Percentiles rank a stretch among this genome's conserved stretches.
Conservation (phyloP, 768 basidiomycete genomes). For the Pleurotus sapidus region DNA sequence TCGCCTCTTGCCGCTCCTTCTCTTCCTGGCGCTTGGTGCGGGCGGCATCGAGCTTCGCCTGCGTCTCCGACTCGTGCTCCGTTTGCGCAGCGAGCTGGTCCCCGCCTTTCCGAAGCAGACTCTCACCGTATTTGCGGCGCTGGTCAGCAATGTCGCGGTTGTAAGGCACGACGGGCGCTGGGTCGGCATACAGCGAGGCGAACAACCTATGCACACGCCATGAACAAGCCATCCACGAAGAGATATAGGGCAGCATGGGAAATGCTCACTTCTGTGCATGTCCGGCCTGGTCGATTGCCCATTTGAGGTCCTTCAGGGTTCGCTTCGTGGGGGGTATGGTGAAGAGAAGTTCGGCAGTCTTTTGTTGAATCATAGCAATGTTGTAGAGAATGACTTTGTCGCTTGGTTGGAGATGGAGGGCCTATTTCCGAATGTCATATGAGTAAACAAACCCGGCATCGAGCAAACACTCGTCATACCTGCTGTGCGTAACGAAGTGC, state of each 20-base stretch:
- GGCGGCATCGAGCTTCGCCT: conserved; percentile 74
- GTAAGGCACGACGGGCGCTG: conserved; percentile 71
- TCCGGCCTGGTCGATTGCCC: conserved; percentile 74
- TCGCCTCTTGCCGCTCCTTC: conserved; percentile 56
- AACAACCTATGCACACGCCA: conserved; percentile 57
- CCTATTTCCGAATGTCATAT: conserved; percentile 55
- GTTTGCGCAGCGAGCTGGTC: conserved; percentile 75
- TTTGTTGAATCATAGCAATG: conserved; percentile 98
- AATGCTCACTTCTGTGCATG: conserved; percentile 76
- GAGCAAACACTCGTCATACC: conserved; percentile 35
- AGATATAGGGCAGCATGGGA: conserved; percentile 15
- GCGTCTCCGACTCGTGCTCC: conserved; percentile 66
- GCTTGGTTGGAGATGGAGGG: conserved; percentile 75
- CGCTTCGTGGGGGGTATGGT: conserved; percentile 72
- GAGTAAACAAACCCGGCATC: not conserved
- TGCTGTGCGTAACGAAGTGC: conserved; percentile 81
- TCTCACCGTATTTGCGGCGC: conserved; percentile 86
- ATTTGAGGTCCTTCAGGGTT: conserved; percentile 73
- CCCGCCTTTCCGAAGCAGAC: conserved; percentile 76
- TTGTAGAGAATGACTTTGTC: conserved; percentile 94
- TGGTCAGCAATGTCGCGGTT: conserved; percentile 86
- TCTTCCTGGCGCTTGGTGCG: conserved; percentile 80
- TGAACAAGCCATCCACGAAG: not conserved
- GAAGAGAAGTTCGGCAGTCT: conserved; percentile 88
- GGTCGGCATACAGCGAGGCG: conserved; percentile 75